Conservation (phyloP, 257 asterid genomes). For the Ocimum tenuiflorum region DNA sequence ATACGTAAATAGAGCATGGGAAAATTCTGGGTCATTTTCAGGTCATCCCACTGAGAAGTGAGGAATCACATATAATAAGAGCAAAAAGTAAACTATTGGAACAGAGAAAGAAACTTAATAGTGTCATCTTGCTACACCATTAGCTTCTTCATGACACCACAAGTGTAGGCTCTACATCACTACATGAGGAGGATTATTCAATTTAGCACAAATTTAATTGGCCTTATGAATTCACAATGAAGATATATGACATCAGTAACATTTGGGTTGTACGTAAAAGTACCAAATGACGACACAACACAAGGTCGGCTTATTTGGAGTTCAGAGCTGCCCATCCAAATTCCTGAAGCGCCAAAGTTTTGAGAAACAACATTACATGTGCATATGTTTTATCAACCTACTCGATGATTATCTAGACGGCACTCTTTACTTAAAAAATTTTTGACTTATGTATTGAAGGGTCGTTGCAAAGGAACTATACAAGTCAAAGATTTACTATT, state of each 20-base stretch:
- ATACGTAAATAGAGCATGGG: not conserved
- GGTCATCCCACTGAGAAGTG: not conserved
- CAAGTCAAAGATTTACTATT: not conserved
- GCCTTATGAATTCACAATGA: not conserved
- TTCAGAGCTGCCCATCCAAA: not conserved
- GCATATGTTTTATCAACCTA: not conserved
- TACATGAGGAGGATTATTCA: not conserved
- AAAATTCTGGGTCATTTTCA: not conserved
- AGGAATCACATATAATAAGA: not conserved
- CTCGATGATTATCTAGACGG: not conserved
- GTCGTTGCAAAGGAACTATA: not conserved
- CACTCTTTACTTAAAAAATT: not conserved
- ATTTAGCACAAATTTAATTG: not conserved
- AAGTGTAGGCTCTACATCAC: not conserved
- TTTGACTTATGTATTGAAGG: not conserved
- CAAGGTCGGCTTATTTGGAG: not conserved
- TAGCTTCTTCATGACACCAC: not conserved
- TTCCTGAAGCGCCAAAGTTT: not conserved
- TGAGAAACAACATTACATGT: not conserved
- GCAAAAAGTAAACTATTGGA: not conserved
- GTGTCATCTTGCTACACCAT: not conserved
- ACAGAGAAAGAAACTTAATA: not conserved
- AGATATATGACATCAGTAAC: not conserved
- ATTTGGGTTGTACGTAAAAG: not conserved
- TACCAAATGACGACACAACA: not conserved